phyloP scores from a whole-genome alignment of 78 protist genomes.

The Dictyostelium brefeldianum region DNA sequence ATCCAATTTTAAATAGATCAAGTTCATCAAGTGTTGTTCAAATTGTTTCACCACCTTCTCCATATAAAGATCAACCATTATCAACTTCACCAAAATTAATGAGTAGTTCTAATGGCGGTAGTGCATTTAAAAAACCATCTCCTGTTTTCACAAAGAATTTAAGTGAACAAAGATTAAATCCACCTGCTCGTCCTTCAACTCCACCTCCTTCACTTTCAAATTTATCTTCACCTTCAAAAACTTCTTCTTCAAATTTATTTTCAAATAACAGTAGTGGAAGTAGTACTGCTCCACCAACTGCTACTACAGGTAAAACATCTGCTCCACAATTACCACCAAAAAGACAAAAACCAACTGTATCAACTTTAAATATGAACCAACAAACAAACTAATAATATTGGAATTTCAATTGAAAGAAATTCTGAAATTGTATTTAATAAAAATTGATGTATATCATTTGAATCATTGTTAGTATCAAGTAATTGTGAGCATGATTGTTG shows the following conservation, averaged over 20 bases:
- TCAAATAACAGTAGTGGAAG: too few species aligned
- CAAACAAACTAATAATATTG: too few species aligned
- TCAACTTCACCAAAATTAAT: neutral
- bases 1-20: neutral
- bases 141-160: neutral
- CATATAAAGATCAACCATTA: neutral
- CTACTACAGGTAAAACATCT: neutral
- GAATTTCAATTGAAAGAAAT: conserved; percentile 1
- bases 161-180: conserved; percentile 17
- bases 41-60: conserved; percentile 29
- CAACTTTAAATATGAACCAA: conserved; percentile 2
- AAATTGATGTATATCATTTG: neutral
- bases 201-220: conserved; percentile 20
- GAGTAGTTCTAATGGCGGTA: neutral
- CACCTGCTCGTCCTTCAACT: conserved; percentile 38
- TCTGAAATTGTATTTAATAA: conserved; percentile 6
- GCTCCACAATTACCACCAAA: conserved; percentile 47
- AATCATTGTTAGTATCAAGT: neutral
- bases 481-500: neutral
- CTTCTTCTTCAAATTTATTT: neutral
- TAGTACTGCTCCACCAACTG: neutral
- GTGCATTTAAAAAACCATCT: neutral
- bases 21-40: neutral
- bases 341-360: conserved; percentile 25
- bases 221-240: neutral